Evolutionary conservation across 306 rosid genomes (phyloP).

Genomic region (barrel medic (Medicago truncatula)): MtrunA17r5.0-ANR NC_053042.1:33523501-33524000

Average conservation of each 20-base stretch:
- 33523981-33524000: slow-evolving; percentile 35
- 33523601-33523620: neutral
- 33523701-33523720: slow-evolving; percentile 50
- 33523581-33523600: neutral
- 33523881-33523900: slow-evolving; percentile 22
- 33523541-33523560: neutral
- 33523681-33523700: slow-evolving; percentile 68
- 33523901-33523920: slow-evolving; percentile 38
- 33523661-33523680: no score
- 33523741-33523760: slow-evolving; percentile 10
- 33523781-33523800: neutral
- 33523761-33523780: slow-evolving; percentile 27
- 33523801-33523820: neutral
- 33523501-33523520: slow-evolving; percentile 34
- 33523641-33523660: no score
- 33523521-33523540: neutral
- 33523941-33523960: slow-evolving; percentile 24
- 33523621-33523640: no score
- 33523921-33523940: slow-evolving; percentile 25
- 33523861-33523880: slow-evolving; percentile 30
- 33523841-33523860: slow-evolving; percentile 3
- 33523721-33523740: slow-evolving; percentile 43
- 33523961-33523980: slow-evolving; percentile 42
- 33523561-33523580: neutral
- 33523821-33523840: slow-evolving; percentile 4